Evolutionary conservation across 164 flowering plant genomes (phyloP), one percentile per base, ranked within the genome.

Genomic region (Tetrastigma voinierianum): DNA sequence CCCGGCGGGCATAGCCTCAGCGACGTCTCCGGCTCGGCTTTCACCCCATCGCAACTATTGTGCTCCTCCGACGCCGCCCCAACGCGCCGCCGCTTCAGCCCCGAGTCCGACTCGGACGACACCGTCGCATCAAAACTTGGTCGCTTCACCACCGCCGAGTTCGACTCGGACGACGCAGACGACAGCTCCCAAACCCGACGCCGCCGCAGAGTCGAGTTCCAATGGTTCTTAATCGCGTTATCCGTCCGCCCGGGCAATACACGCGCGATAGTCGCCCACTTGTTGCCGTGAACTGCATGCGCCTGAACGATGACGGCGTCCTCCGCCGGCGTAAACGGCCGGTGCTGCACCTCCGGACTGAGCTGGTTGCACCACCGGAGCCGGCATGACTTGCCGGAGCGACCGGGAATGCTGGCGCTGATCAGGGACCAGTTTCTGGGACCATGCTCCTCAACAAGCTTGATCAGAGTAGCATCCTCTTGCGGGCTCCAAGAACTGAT

Each of bases 351-450:
- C 1, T 23, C 20, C 0, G 97, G 97, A 56, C 86, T 82, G 0
- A 90, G 88, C 78, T 89, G 97, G 25, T 90, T 90, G 67, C 89
- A 87, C 93, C 96, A 90, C 62, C 96, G 70, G 8, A 90, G 70
- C 13, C 94, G 68, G 70, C 95, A 89, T 0, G 97, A 91, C 72
- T 91, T 91, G 11, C 94, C 94, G 5, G 90, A 84, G 0, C 90
- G 68, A 1, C 95, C 91, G 0, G 89, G 87, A 9, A 89, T 82
- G 24, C 84, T 83, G 5, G 81, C 43, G 72, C 87, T 80, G 15
- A 87, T 86, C 40, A 79, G 18, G 1, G 91, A 82, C 96, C 90
- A 86, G 69, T 87, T 89, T 0, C 90, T 66, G 0, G 96, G 70
- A 4, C 96, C 96, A 20, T 87, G 84, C 45, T 77, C 72, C 16